phyloP scores from a whole-genome alignment of 2,329 filamentous ascomycete species.

The Coleophoma crateriformis region DNA sequence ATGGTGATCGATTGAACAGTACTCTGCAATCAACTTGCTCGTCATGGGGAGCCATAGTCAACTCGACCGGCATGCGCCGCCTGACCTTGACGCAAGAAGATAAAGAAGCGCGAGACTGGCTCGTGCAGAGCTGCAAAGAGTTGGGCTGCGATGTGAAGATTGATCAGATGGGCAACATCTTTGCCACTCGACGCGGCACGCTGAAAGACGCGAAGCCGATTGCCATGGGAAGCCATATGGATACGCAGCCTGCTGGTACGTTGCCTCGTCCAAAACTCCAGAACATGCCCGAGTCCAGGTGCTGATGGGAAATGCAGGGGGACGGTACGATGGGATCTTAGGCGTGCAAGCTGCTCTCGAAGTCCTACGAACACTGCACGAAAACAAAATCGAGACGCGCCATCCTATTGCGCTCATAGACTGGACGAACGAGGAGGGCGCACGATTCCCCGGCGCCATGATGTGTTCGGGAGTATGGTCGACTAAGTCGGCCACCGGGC shows the following conservation, averaged over 20 bases:
- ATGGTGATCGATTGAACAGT: conserved; percentile 16
- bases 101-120: conserved; percentile 69
- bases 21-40: conserved; percentile 18
- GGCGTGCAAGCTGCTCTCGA: conserved; percentile 69
- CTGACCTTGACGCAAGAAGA: conserved; percentile 67
- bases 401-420: conserved; percentile 49
- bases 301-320: conserved; percentile 6
- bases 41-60: conserved; percentile 16
- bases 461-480: conserved; percentile 72
- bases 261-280: neutral
- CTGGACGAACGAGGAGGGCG: conserved; percentile 60
- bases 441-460: conserved; percentile 71
- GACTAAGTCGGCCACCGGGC: conserved; percentile 45
- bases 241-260: conserved; percentile 52
- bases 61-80: conserved; percentile 60
- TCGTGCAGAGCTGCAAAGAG: conserved; percentile 52
- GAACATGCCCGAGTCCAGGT: neutral
- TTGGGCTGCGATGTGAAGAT: conserved; percentile 63
- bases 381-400: conserved; percentile 61
- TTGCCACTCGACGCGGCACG: conserved; percentile 62
- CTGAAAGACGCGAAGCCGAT: conserved; percentile 50
- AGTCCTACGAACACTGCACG: conserved; percentile 60
- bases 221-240: conserved; percentile 64
- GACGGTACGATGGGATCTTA: conserved; percentile 73
- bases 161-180: conserved; percentile 71